phyloP scores from a whole-genome alignment of 1,284 basidiomycete species.

The Tilletia walkeri region DNA sequence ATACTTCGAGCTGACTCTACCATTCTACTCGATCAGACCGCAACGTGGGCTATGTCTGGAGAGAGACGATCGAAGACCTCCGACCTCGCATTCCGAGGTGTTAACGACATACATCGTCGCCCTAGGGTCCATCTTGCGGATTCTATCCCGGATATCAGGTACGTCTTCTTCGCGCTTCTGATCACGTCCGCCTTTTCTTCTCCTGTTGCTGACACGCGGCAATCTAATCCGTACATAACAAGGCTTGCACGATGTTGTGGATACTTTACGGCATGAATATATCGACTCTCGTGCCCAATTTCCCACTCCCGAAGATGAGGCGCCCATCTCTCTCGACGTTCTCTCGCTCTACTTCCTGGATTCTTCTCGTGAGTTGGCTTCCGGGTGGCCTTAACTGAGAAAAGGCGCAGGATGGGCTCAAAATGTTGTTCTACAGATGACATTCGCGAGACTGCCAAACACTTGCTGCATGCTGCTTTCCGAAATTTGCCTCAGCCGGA shows the following conservation, averaged over 20 bases:
- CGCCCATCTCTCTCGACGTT: constrained; percentile 15
- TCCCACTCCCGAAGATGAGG: not conserved
- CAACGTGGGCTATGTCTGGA: not conserved
- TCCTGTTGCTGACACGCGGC: not conserved
- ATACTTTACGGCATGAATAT: not conserved
- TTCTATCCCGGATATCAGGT: not conserved
- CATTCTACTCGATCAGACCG: not conserved
- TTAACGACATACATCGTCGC: constrained; percentile 11
- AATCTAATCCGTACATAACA: not conserved
- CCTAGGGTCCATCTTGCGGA: not conserved
- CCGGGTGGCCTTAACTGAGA: too few relatives aligned
- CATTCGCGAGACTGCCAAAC: constrained; percentile 50
- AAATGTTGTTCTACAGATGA: not conserved
- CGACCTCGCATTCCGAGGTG: not conserved
- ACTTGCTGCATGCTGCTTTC: constrained; percentile 73
- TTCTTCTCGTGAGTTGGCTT: constrained; percentile 27
- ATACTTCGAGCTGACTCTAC: not conserved
- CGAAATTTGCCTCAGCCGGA: constrained; percentile 69
- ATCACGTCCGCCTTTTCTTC: not conserved
- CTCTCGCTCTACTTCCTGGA: constrained; percentile 24
- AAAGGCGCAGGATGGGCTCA: too few relatives aligned
- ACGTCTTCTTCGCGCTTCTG: not conserved
- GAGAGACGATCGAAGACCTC: not conserved
- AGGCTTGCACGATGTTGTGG: constrained; percentile 8
- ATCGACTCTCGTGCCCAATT: not conserved